These are phyloP conservation scores for Trichoderma atroviride DNA, from an alignment of 2,329 filamentous ascomycete species.

Conservation along the genomic window DNA sequence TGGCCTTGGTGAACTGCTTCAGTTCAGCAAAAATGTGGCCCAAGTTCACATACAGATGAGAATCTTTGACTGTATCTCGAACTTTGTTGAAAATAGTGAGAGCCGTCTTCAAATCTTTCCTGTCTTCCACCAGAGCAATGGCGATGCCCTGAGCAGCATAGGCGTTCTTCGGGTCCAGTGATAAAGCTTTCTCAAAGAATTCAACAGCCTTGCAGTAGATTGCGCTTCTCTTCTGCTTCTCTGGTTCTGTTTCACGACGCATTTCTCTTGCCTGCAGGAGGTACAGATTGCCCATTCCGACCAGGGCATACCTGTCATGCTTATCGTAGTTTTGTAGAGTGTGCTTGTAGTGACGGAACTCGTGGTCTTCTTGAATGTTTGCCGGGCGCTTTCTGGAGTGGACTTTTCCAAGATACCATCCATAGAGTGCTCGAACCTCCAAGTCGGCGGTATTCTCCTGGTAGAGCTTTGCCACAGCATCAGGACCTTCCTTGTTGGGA, in stretches of 20 bases:
- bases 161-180: conserved; percentile 92
- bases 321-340: conserved; percentile 94
- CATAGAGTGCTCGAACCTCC: conserved; percentile 89
- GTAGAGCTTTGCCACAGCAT: conserved; percentile 82
- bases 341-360: conserved; percentile 94
- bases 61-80: conserved; percentile 84
- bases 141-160: conserved; percentile 95
- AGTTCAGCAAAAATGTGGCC: conserved; percentile 92
- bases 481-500: conserved; percentile 82
- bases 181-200: conserved; percentile 96
- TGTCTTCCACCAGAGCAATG: conserved; percentile 92
- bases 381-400: conserved; percentile 76
- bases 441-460: conserved; percentile 82
- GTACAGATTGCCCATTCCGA: conserved; percentile 95
- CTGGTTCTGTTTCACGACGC: conserved; percentile 83
- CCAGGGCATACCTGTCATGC: conserved; percentile 94
- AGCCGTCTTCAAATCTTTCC: conserved; percentile 81
- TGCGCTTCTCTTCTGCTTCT: conserved; percentile 86
- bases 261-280: conserved; percentile 88
- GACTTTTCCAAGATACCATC: conserved; percentile 88
- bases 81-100: conserved; percentile 89
- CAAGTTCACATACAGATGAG: conserved; percentile 87
- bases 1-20: conserved; percentile 85
- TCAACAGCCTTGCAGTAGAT: conserved; percentile 92
- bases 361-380: conserved; percentile 84